phyloP scores from a whole-genome alignment of 2,329 filamentous ascomycete genomes.

The Penicillium sp. region DNA sequence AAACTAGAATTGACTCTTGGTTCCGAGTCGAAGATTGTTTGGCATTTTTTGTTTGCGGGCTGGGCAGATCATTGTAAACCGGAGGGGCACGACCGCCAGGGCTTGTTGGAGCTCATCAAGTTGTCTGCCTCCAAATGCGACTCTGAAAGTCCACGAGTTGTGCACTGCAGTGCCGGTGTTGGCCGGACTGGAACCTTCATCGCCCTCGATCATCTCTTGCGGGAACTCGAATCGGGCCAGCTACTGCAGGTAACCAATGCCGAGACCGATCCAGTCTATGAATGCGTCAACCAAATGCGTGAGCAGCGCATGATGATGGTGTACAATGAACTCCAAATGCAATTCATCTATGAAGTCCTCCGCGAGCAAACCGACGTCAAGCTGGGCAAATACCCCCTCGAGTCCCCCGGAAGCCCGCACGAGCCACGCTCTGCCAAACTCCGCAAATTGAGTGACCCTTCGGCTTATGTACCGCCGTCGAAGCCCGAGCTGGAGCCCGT shows the following conservation, averaged over 20 bases:
- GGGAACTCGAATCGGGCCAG: constrained; percentile 74
- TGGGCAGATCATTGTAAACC: constrained; percentile 94
- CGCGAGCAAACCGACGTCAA: constrained; percentile 53
- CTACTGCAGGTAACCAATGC: constrained; percentile 53
- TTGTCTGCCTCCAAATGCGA: constrained; percentile 47
- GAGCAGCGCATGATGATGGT: constrained; percentile 96
- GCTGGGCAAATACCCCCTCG: constrained; percentile 29
- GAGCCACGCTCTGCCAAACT: constrained; percentile 38
- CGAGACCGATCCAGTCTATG: constrained; percentile 68
- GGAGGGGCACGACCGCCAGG: constrained; percentile 52
- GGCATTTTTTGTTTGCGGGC: constrained; percentile 80
- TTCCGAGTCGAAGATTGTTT: constrained; percentile 64
- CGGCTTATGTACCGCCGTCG: constrained; percentile 28
- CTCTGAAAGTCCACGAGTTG: constrained; percentile 70
- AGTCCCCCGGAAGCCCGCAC: constrained; percentile 19
- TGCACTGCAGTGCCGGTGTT: constrained; percentile 89
- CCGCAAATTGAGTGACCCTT: constrained; percentile 33
- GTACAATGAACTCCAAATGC: constrained; percentile 79
- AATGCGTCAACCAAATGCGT: constrained; percentile 76
- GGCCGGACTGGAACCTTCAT: constrained; percentile 95
- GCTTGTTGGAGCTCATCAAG: constrained; percentile 53
- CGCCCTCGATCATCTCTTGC: constrained; percentile 85
- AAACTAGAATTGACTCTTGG: constrained; percentile 60
- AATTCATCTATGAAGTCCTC: constrained; percentile 86
- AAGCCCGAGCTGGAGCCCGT: constrained; percentile 40